A percentile compares a stretch with the other conserved stretches of the same genome.
phyloP scores from a whole-genome alignment of 768 basidiomycete species.

The Pleurotus eryngii region DNA sequence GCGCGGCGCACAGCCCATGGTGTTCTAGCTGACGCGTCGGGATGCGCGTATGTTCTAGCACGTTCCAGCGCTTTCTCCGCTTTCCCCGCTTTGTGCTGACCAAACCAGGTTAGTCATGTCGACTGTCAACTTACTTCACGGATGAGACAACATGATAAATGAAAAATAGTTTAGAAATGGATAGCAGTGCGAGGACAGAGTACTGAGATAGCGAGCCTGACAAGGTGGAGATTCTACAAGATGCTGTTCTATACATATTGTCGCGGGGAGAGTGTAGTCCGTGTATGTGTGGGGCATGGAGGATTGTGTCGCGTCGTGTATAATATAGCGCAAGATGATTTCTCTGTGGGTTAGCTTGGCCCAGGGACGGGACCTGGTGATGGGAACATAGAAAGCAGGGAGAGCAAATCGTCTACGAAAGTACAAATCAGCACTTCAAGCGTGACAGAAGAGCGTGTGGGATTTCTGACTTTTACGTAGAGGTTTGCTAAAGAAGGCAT shows the following conservation, averaged over 20 bases:
- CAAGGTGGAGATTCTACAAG: no score
- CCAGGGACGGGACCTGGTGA: conserved; percentile 23
- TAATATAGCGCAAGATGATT: neutral
- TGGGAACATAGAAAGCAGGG: conserved; percentile 49
- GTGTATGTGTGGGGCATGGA: no score
- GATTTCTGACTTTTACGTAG: conserved; percentile 48
- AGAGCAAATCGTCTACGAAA: conserved; percentile 46
- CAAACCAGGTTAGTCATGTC: neutral
- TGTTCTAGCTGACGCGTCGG: neutral
- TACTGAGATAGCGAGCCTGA: no score
- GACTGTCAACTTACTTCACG: no score
- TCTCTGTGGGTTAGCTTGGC: neutral
- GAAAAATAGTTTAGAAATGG: no score
- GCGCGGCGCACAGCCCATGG: neutral
- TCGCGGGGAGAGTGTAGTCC: no score
- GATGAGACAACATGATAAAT: no score
- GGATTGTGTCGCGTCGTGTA: neutral
- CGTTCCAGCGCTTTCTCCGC: neutral
- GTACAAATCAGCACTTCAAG: neutral
- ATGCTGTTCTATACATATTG: no score
- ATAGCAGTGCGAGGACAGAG: no score
- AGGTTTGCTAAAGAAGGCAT: conserved; percentile 73
- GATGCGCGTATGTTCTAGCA: neutral
- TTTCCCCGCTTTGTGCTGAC: neutral
- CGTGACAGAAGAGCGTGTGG: neutral